These are phyloP conservation scores for Mycosphaerella sp. DNA, from an alignment of 2,329 filamentous ascomycete species.

Conservation along the genomic window DNA sequence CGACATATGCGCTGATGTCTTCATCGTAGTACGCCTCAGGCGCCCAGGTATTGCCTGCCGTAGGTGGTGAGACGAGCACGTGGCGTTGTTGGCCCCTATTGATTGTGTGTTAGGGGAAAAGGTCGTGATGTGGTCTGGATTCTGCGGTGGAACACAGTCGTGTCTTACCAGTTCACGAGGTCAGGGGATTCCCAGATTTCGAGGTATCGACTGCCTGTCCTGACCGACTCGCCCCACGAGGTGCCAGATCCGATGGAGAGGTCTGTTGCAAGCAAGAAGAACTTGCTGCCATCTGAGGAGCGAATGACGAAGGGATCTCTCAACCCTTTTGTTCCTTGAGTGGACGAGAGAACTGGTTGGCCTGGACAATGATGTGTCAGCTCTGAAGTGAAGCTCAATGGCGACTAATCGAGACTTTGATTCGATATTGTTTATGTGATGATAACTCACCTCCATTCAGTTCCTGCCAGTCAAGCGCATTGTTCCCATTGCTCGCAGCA, in stretches of 20 bases:
- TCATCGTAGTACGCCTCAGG: constrained; percentile 52
- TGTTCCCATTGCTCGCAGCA: constrained; percentile 48
- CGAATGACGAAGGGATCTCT: constrained; percentile 51
- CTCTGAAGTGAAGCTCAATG: not conserved
- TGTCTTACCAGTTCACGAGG: constrained; percentile 39
- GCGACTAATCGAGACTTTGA: too few relatives aligned
- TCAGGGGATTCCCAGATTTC: constrained; percentile 49
- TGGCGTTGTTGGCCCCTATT: constrained; percentile 45
- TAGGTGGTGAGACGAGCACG: constrained; percentile 44
- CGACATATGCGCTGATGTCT: constrained; percentile 41
- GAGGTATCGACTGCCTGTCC: constrained; percentile 46
- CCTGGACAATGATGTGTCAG: constrained; percentile 15
- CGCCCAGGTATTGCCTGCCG: constrained; percentile 53
- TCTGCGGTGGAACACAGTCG: too few relatives aligned
- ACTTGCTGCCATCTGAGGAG: constrained; percentile 47
- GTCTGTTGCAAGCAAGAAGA: constrained; percentile 50
- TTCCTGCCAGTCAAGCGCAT: constrained; percentile 48
- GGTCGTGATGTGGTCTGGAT: too few relatives aligned
- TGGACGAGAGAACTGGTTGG: constrained; percentile 44
- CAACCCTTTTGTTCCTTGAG: constrained; percentile 45
- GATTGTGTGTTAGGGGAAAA: too few relatives aligned
- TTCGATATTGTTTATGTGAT: not conserved
- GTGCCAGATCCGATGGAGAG: constrained; percentile 51
- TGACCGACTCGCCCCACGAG: constrained; percentile 46
- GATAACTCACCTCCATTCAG: constrained; percentile 38